Base-by-base conservation (phyloP, 768 basidiomycete genomes). In the Hydnum rufescens region DNA sequence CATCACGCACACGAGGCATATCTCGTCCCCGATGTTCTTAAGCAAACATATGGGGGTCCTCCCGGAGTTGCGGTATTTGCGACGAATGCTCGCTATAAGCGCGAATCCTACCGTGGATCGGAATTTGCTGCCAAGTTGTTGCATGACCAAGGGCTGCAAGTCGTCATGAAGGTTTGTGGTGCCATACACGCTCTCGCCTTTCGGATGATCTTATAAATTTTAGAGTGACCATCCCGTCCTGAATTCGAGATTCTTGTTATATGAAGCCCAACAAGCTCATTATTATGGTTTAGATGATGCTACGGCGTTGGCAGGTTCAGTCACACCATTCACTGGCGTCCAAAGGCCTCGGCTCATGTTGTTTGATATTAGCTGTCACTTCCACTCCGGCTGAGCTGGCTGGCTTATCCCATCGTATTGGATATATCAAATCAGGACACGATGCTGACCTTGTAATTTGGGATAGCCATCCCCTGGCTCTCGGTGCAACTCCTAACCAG, bases 1-100 rank as follows among this genome's bases (percentile, higher is more conserved):
- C 83, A 85, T 58, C 83, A 86, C 57, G 82, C 84, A 1, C 76
- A 77, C 54, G 84, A 89, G 58, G 75, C 83, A 0, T 87, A 81
- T 57, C 76, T 88, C 36, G 82, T 86, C n/a, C 79, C 83, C 2
- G 75, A 76, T 25, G 62, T 82, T 1, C 69, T 88, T 52, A 85
- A 84, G 64, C 70, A 71, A 59, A 72, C 77, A 5, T 88, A 74
- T 74, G 85, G 85, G 1, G 73, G 72, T 4, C 69, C 75, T 16
- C 85, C 85, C 1, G 74, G 79, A 0, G 69, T 82, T 23, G 83
- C 85, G 0, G 70, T 86, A 46, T 87, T 85, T 57, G 78, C 82
- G 1, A 70, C 74, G 5, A 77, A 55, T 23, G 42, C 51, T n/a
- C 28, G 52, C 46, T 68, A 68, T 63, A 90, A 88, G 65, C 74